phyloP scores from a whole-genome alignment of 345 rosid genomes.

The Litchi chinensis region DNA sequence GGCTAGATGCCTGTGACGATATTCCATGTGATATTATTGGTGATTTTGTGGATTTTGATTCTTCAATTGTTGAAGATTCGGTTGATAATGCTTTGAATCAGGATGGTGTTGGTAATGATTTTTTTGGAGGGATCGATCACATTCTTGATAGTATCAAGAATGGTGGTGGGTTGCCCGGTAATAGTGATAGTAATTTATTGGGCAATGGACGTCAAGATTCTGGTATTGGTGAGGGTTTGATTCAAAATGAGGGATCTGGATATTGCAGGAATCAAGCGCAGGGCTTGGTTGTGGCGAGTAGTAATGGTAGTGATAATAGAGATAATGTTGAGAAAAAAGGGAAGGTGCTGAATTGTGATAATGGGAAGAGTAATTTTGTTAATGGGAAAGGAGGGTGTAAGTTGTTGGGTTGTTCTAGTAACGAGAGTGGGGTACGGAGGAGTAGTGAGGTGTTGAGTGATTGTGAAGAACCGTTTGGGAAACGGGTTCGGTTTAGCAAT shows the following conservation, averaged over 20 bases:
- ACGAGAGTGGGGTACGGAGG: conserved; percentile 40
- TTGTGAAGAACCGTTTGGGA: conserved; percentile 48
- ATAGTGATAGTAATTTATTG: conserved; percentile 1
- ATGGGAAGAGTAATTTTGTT: conserved; percentile 11
- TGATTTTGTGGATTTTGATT: conserved; percentile 68
- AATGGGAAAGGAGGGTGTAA: conserved; percentile 20
- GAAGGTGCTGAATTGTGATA: conserved; percentile 21
- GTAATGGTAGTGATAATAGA: conserved; percentile 22
- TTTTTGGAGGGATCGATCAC: conserved; percentile 93
- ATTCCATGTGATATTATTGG: conserved; percentile 65
- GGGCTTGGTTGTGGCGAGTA: conserved; percentile 23
- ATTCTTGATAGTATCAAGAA: conserved; percentile 84
- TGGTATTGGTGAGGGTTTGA: conserved; percentile 23
- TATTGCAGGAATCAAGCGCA: conserved; percentile 19
- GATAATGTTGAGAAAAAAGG: conserved; percentile 22
- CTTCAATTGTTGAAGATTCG: conserved; percentile 50
- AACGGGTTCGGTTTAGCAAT: conserved; percentile 52
- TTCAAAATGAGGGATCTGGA: conserved; percentile 24
- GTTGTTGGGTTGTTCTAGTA: conserved; percentile 11
- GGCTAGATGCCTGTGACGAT: conserved; percentile 96
- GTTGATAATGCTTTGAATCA: conserved; percentile 44
- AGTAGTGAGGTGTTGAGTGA: conserved; percentile 24
- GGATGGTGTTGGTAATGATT: conserved; percentile 48
- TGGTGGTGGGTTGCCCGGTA: conserved; percentile 58
- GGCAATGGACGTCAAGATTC: conserved; percentile 33